These are phyloP conservation scores for Yarrowia bubula DNA, from an alignment of 805 yeast genomes.

Conservation along the genomic window DNA sequence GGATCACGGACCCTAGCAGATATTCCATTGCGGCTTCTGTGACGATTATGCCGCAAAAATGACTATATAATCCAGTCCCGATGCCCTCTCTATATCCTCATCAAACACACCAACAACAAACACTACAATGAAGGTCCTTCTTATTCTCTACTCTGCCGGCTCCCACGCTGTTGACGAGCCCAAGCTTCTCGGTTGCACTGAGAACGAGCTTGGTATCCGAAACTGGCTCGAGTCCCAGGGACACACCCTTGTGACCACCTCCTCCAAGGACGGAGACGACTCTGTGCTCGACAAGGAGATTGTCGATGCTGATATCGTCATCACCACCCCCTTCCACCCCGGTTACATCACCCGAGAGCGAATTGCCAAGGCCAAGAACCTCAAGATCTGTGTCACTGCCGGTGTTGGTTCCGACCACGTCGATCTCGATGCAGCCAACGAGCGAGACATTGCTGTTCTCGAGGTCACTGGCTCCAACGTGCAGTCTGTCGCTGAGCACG, in stretches of 20 bases:
- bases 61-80: neutral
- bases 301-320: slow-evolving; percentile 69
- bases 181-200: slow-evolving; percentile 64
- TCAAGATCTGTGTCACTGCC: slow-evolving; percentile 68
- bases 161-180: slow-evolving; percentile 59
- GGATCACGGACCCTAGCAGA: neutral
- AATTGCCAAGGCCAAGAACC: slow-evolving; percentile 59
- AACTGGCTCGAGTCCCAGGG: slow-evolving; percentile 64
- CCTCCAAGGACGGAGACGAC: slow-evolving; percentile 61
- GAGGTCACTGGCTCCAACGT: slow-evolving; percentile 86
- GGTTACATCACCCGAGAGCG: slow-evolving; percentile 40
- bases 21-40: neutral
- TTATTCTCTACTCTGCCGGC: slow-evolving; percentile 44
- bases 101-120: neutral
- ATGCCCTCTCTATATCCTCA: neutral
- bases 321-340: slow-evolving; percentile 6
- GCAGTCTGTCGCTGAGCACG: slow-evolving; percentile 79
- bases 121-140: slow-evolving; percentile 45
- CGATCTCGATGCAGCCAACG: slow-evolving; percentile 61
- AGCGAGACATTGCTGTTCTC: slow-evolving; percentile 58
- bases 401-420: slow-evolving; percentile 82
- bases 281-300: slow-evolving; percentile 52
- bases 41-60: neutral
- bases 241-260: slow-evolving; percentile 62
- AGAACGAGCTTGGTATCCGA: slow-evolving; percentile 61